phyloP scores from a whole-genome alignment of 257 asterid species.

The Gentiana macrophylla region DNA sequence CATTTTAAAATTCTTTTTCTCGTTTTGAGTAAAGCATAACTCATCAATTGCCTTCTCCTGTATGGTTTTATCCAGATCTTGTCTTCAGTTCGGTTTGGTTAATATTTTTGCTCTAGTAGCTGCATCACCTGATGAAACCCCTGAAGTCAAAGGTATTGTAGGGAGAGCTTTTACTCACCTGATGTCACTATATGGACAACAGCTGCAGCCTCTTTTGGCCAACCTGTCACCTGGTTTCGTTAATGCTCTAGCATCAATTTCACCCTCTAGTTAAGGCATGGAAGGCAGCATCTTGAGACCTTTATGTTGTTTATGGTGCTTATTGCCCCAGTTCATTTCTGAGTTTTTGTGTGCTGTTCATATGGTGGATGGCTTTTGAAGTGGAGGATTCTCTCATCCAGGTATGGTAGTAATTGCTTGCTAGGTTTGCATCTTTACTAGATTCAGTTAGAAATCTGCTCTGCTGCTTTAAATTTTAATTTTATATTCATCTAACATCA shows the following conservation, averaged over 20 bases:
- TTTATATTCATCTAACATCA: background rate
- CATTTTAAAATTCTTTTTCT: background rate
- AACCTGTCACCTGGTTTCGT: slow-evolving; percentile 77
- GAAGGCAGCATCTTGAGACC: background rate
- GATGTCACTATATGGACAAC: slow-evolving; percentile 71
- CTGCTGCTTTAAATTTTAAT: background rate
- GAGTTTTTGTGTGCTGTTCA: slow-evolving; percentile 1
- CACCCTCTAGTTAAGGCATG: slow-evolving; percentile 52
- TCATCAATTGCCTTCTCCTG: background rate
- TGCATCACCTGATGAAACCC: slow-evolving; percentile 64
- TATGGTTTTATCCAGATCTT: slow-evolving; percentile 45
- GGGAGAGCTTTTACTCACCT: slow-evolving; percentile 95
- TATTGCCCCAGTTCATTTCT: background rate
- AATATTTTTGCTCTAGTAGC: slow-evolving; percentile 88
- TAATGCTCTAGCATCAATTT: slow-evolving; percentile 77
- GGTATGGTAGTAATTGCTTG: slow-evolving; percentile 4
- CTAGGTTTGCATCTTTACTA: background rate
- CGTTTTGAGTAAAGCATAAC: no score
- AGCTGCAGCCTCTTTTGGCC: slow-evolving; percentile 86
- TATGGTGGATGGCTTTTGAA: slow-evolving; percentile 1
- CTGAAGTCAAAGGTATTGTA: slow-evolving; percentile 67
- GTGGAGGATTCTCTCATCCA: slow-evolving; percentile 1
- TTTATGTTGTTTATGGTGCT: background rate
- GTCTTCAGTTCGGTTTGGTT: slow-evolving; percentile 65
- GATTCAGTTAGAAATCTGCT: background rate